These are phyloP conservation scores for Apiosordaria backusii DNA, from an alignment of 495 filamentous ascomycete species.

Conservation along the genomic window DNA sequence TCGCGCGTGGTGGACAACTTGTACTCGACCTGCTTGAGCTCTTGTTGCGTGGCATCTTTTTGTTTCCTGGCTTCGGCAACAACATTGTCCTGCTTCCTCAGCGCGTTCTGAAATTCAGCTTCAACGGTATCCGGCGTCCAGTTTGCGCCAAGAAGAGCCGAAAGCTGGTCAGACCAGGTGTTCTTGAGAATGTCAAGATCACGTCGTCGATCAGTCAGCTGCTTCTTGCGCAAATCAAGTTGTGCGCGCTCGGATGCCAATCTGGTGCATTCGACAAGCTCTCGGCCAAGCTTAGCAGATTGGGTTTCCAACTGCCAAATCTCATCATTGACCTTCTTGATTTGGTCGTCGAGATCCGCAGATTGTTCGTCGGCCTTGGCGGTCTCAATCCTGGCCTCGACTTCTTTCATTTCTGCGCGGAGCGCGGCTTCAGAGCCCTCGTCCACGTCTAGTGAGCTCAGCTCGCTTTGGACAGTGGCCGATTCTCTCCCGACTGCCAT, in stretches of 20 bases:
- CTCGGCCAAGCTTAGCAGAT: conserved; percentile 61
- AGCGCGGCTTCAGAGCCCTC: conserved; percentile 76
- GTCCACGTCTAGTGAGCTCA: conserved; percentile 70
- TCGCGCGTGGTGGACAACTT: conserved; percentile 64
- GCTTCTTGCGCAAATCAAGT: conserved; percentile 72
- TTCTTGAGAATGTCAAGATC: conserved; percentile 72
- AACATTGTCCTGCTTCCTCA: conserved; percentile 52
- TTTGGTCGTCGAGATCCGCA: conserved; percentile 64
- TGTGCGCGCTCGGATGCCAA: conserved; percentile 75
- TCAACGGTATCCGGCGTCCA: conserved; percentile 74
- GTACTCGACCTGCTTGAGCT: conserved; percentile 74
- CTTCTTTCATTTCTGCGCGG: conserved; percentile 67
- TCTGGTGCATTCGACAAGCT: conserved; percentile 75
- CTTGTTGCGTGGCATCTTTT: conserved; percentile 64
- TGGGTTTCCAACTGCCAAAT: conserved; percentile 66
- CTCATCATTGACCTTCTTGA: conserved; percentile 57
- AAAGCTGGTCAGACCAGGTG: conserved; percentile 68
- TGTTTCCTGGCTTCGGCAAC: conserved; percentile 59
- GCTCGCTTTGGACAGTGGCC: conserved; percentile 55
- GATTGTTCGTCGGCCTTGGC: conserved; percentile 57
- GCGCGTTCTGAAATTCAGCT: conserved; percentile 60
- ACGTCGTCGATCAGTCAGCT: conserved; percentile 64
- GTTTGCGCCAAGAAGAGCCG: conserved; percentile 52
- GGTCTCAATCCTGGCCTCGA: conserved; percentile 57
- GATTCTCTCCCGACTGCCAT: conserved; percentile 64